phyloP scores from a whole-genome alignment of 164 flowering plant genomes.

The Liquidambar formosana region DNA sequence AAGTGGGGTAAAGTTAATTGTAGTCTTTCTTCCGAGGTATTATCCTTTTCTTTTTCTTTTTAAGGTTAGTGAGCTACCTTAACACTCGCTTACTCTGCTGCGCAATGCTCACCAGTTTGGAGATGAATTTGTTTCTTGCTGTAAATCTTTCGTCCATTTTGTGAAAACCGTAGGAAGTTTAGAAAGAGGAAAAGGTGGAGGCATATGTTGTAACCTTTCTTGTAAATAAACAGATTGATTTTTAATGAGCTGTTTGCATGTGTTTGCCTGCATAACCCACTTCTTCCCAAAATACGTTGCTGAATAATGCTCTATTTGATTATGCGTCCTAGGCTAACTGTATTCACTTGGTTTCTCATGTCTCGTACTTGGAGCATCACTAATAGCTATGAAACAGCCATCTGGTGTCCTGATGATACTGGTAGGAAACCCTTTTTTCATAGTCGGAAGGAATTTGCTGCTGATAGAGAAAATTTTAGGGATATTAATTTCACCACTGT shows the following conservation, averaged over 20 bases:
- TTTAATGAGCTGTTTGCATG: constrained; percentile 9
- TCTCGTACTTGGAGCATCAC: too few species aligned
- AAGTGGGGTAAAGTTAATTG: constrained; percentile 14
- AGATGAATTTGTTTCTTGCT: constrained; percentile 12
- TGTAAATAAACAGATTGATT: constrained; percentile 25
- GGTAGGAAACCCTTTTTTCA: too few species aligned
- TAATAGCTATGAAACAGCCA: too few species aligned
- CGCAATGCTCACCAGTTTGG: not conserved
- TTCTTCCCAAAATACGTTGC: too few species aligned
- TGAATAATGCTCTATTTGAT: too few species aligned
- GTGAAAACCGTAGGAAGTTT: constrained; percentile 14
- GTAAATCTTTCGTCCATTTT: constrained; percentile 16
- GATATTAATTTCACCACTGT: too few species aligned
- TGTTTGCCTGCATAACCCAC: constrained; percentile 5
- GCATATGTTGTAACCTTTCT: constrained; percentile 25
- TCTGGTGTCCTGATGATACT: too few species aligned
- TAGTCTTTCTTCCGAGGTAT: constrained; percentile 19
- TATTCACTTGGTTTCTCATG: too few species aligned
- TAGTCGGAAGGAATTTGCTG: too few species aligned
- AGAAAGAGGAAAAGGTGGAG: constrained; percentile 1
- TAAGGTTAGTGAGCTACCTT: not conserved
- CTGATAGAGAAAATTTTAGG: too few species aligned
- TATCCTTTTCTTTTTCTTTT: not conserved
- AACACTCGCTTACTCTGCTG: not conserved
- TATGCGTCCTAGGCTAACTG: too few species aligned